phyloP scores from a whole-genome alignment of 2,329 filamentous ascomycete genomes.

The Sphaceloma murrayae region DNA sequence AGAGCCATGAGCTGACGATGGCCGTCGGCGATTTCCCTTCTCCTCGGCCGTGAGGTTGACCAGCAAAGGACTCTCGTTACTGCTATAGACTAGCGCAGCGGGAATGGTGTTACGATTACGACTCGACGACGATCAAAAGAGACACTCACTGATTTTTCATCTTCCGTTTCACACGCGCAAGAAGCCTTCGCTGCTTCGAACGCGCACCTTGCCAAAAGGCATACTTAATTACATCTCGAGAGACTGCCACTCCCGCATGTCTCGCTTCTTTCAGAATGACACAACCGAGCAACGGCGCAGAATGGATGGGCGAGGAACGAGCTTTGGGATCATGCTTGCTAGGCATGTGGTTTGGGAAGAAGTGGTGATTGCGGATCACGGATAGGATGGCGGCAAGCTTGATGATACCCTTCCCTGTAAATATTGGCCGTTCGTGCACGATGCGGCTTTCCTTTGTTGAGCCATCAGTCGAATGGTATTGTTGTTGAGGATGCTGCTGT shows the following conservation, averaged over 20 bases:
- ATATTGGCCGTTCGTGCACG: constrained; percentile 1
- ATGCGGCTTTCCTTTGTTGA: background rate
- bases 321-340: background rate
- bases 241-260: no score
- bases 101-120: constrained; percentile 7
- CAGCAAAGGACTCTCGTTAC: constrained; percentile 11
- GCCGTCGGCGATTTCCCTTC: constrained; percentile 2
- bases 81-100: constrained; percentile 8
- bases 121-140: constrained; percentile 9
- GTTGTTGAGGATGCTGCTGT: background rate
- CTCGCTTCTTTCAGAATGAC: background rate
- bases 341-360: constrained; percentile 2
- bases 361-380: constrained; percentile 7
- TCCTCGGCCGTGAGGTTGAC: background rate
- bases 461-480: background rate
- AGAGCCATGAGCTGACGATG: constrained; percentile 12
- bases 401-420: constrained; percentile 15
- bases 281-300: background rate
- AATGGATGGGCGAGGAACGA: background rate
- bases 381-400: background rate
- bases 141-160: constrained; percentile 12
- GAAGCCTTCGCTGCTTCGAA: background rate
- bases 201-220: no score
- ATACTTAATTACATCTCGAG: constrained; percentile 10
- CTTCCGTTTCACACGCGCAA: background rate